Evolutionary conservation across 108 stramenopile species (phyloP).

Genomic region (Aurantiochytrium sp.): DNA sequence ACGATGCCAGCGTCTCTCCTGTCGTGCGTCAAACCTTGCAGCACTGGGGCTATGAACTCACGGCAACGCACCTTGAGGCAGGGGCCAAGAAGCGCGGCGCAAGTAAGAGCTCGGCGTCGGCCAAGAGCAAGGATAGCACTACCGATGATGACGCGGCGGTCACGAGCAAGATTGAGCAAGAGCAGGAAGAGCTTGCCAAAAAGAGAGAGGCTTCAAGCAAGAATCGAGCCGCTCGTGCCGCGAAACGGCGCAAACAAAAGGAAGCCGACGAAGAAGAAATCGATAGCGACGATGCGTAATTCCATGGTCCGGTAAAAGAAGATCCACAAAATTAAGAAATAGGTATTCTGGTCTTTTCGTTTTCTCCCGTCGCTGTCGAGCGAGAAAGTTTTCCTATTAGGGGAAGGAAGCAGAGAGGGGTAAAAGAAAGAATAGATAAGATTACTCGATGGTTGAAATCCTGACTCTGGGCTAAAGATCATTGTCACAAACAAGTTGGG

Average conservation of each 20-base stretch:
- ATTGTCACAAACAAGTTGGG: too few relatives aligned
- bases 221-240: not conserved
- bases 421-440: too few relatives aligned
- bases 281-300: not conserved
- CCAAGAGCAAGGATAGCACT: too few relatives aligned
- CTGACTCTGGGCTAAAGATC: too few relatives aligned
- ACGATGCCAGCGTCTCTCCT: conserved; percentile 69
- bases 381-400: too few relatives aligned
- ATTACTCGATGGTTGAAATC: too few relatives aligned
- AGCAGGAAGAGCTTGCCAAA: not conserved
- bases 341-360: too few relatives aligned
- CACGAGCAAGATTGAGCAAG: not conserved
- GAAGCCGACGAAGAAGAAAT: not conserved
- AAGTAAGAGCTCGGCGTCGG: too few relatives aligned
- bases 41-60: conserved; percentile 88
- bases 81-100: conserved; percentile 38
- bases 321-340: too few relatives aligned
- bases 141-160: not conserved
- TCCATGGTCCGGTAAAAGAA: too few relatives aligned
- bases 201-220: not conserved
- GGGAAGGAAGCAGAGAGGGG: too few relatives aligned
- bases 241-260: not conserved
- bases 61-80: conserved; percentile 57
- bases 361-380: too few relatives aligned
- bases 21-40: conserved; percentile 87